These are phyloP conservation scores for Pisolithus orientalis DNA, from an alignment of 768 basidiomycete species.

Conservation along the genomic window DNA sequence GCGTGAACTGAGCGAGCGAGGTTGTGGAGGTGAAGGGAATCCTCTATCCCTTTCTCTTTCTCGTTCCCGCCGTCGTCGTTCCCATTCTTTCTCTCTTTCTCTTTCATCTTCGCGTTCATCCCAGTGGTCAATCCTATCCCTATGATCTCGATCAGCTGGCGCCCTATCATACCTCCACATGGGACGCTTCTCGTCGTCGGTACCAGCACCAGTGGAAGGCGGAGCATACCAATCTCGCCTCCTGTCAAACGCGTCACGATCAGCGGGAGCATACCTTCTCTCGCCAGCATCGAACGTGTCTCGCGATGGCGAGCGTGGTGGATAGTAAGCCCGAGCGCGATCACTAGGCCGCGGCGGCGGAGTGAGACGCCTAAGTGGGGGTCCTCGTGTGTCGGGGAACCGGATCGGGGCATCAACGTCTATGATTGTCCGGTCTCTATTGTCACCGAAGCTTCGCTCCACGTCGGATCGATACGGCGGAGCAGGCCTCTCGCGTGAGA, in stretches of 20 bases:
- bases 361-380: slow-evolving; percentile 20
- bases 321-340: slow-evolving; percentile 28
- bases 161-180: slow-evolving; percentile 33
- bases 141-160: slow-evolving; percentile 21
- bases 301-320: slow-evolving; percentile 26
- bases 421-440: slow-evolving; percentile 30
- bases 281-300: slow-evolving; percentile 30
- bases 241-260: slow-evolving; percentile 28
- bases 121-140: slow-evolving; percentile 33
- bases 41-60: slow-evolving; percentile 31
- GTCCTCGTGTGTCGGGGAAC: slow-evolving; percentile 29
- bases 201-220: not conserved
- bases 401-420: slow-evolving; percentile 31
- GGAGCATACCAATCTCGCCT: slow-evolving; percentile 22
- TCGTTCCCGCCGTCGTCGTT: slow-evolving; percentile 34
- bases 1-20: slow-evolving; percentile 23
- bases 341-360: slow-evolving; percentile 32
- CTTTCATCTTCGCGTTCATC: slow-evolving; percentile 25
- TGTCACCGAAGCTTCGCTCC: slow-evolving; percentile 30
- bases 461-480: slow-evolving; percentile 34
- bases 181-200: slow-evolving; percentile 36
- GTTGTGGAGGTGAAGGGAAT: slow-evolving; percentile 11
- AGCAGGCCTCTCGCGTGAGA: slow-evolving; percentile 32
- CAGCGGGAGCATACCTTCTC: slow-evolving; percentile 23
- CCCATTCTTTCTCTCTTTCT: slow-evolving; percentile 19